Conservation (phyloP, 257 asterid genomes). For the Lycium ferocissimum region DNA sequence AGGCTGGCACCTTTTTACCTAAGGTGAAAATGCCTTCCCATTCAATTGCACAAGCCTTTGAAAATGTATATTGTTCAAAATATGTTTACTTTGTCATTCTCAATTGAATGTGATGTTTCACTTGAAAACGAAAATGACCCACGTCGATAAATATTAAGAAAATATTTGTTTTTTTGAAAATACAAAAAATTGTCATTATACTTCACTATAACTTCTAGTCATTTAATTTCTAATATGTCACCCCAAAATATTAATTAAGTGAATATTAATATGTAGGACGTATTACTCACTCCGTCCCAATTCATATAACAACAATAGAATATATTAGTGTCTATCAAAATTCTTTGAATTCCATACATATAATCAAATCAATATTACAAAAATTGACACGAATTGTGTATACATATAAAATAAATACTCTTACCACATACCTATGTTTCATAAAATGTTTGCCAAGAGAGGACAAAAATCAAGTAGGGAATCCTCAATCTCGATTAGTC, state of each 20-base stretch:
- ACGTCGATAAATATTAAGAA: not conserved
- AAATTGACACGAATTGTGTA: not conserved
- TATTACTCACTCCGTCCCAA: not conserved
- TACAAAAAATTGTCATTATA: not conserved
- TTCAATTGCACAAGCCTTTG: not conserved
- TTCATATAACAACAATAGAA: not conserved
- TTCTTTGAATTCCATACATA: not conserved
- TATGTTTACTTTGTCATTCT: not conserved
- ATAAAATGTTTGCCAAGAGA: not conserved
- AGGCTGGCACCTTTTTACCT: not conserved
- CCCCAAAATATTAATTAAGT: too few species aligned
- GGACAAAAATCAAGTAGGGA: slow-evolving; percentile 16
- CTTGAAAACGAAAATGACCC: not conserved
- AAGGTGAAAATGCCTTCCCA: not conserved
- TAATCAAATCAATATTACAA: not conserved
- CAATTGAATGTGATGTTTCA: slow-evolving; percentile 22
- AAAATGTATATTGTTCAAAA: not conserved
- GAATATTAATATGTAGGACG: not conserved
- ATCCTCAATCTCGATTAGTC: not conserved
- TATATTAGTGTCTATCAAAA: not conserved
- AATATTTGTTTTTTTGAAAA: not conserved
- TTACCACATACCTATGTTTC: not conserved
- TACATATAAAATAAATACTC: not conserved
- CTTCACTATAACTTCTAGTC: not conserved
- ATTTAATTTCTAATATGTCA: too few species aligned